These are phyloP conservation scores for Vitis labrusca DNA, from an alignment of 164 flowering plant species.

Conservation along the genomic window DNA sequence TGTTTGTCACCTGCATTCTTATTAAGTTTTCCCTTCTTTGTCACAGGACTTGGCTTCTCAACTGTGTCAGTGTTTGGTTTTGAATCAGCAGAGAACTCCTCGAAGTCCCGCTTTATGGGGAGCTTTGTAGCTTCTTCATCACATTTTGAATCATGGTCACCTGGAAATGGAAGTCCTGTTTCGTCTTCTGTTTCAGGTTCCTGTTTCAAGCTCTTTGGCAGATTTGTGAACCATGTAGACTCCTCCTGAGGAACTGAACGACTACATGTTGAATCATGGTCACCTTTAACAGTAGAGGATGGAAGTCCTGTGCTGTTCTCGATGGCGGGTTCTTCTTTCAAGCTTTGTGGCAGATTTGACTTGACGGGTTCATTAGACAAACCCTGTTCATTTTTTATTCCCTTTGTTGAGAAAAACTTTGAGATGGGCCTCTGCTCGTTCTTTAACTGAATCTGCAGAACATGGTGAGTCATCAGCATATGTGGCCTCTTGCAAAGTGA, in stretches of 20 bases:
- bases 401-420: conserved; percentile 58
- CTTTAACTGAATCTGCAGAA: conserved; percentile 53
- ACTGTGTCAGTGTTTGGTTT: conserved; percentile 15
- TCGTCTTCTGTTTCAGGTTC: conserved; percentile 22
- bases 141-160: conserved; percentile 13
- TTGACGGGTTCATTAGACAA: conserved; percentile 15
- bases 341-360: conserved; percentile 1
- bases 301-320: conserved; percentile 12
- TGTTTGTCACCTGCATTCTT: conserved; percentile 45
- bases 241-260: too few species aligned
- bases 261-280: conserved; percentile 11
- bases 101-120: conserved; percentile 39
- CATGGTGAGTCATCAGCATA: not conserved
- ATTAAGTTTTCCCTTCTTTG: conserved; percentile 35
- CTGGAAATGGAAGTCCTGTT: conserved; percentile 4
- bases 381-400: conserved; percentile 19
- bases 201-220: too few species aligned
- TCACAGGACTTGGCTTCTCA: conserved; percentile 23
- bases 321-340: conserved; percentile 35
- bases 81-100: conserved; percentile 26
- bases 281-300: not conserved
- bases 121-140: conserved; percentile 19
- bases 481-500: too few species aligned
- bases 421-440: conserved; percentile 51
- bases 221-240: too few species aligned